phyloP scores from a whole-genome alignment of 106 monocot species.

The Dioscorea dumetorum region DNA sequence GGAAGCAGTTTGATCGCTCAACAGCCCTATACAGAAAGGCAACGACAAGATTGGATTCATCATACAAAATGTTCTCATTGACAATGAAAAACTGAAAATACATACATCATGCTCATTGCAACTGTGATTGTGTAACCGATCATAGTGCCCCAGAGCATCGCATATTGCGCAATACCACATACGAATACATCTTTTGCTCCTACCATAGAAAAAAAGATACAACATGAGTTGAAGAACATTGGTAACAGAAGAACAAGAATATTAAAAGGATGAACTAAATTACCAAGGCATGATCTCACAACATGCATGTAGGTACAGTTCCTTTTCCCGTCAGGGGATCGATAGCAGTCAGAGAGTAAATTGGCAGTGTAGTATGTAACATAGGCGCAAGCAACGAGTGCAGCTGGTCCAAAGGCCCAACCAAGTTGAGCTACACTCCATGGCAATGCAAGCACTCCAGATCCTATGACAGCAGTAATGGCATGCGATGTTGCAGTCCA shows the following conservation, averaged over 20 bases:
- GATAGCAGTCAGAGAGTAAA: constrained; percentile 45
- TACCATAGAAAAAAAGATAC: not conserved
- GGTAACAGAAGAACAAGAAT: not conserved
- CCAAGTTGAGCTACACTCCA: constrained; percentile 45
- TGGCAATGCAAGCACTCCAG: constrained; percentile 28
- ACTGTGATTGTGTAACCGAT: constrained; percentile 75
- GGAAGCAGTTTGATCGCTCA: constrained; percentile 48
- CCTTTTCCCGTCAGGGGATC: constrained; percentile 34
- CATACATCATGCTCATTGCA: constrained; percentile 62
- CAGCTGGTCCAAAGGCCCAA: constrained; percentile 26
- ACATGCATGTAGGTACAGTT: constrained; percentile 60
- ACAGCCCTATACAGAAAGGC: constrained; percentile 22
- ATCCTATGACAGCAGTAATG: constrained; percentile 28
- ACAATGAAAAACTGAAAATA: not conserved
- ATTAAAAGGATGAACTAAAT: not conserved
- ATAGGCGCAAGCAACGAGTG: constrained; percentile 27
- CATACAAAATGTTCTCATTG: not conserved
- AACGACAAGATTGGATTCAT: not conserved
- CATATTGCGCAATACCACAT: constrained; percentile 62
- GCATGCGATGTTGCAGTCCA: constrained; percentile 32
- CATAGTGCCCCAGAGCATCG: constrained; percentile 64
- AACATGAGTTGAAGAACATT: not conserved
- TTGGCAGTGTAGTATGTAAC: constrained; percentile 51
- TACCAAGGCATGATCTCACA: constrained; percentile 50
- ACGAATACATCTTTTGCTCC: constrained; percentile 56